These are phyloP conservation scores for Amanita pseudoporphyria DNA, from an alignment of 768 basidiomycete species.

Conservation along the genomic window DNA sequence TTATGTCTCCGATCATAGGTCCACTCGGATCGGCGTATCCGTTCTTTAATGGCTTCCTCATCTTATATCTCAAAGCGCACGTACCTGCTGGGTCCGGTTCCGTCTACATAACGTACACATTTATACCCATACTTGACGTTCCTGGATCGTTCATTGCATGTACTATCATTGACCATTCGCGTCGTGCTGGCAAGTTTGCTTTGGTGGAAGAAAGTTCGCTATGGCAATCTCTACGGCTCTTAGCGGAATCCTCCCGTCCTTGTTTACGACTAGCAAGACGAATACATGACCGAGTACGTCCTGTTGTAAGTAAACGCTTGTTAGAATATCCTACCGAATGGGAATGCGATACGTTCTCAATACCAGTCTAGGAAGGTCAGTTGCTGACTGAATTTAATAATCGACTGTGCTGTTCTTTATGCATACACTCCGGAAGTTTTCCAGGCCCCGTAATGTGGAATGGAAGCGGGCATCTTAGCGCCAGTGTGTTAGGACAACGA, in stretches of 20 bases:
- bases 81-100: constrained; percentile 15
- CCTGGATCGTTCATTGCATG: constrained; percentile 41
- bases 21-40: constrained; percentile 42
- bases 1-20: not conserved
- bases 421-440: constrained; percentile 54
- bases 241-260: constrained; percentile 38
- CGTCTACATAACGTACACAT: constrained; percentile 28
- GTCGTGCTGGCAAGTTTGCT: constrained; percentile 15
- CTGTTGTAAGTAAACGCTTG: not conserved
- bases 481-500: constrained; percentile 25
- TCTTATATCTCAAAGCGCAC: constrained; percentile 33
- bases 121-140: constrained; percentile 36
- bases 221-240: constrained; percentile 34
- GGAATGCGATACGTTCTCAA: constrained; percentile 25
- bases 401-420: constrained; percentile 42
- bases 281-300: constrained; percentile 31
- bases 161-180: constrained; percentile 34
- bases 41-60: constrained; percentile 41
- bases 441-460: constrained; percentile 46
- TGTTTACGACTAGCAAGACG: constrained; percentile 39
- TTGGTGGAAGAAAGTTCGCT: constrained; percentile 32
- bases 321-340: constrained; percentile 5
- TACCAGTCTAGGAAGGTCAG: not conserved
- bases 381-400: not conserved
- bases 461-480: constrained; percentile 38